These are phyloP conservation scores for Alternaria brassicicola DNA, from an alignment of 2,329 filamentous ascomycete genomes.

Conservation along the genomic window DNA sequence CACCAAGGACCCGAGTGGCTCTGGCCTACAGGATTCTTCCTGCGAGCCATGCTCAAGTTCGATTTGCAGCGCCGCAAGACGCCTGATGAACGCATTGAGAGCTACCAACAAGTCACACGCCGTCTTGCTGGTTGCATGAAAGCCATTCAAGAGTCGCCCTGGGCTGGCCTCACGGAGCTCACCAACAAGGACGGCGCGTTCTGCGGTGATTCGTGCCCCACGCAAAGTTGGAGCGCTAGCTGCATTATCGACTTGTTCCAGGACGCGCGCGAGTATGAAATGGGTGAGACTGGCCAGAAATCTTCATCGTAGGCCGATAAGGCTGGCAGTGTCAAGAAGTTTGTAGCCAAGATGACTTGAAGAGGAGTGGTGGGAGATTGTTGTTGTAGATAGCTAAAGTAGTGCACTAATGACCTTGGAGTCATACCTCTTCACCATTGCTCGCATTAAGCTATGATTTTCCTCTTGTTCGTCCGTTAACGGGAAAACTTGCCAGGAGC, in stretches of 20 bases:
- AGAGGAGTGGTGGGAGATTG: not conserved
- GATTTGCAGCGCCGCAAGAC: conserved; percentile 75
- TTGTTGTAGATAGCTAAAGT: conserved; percentile 2
- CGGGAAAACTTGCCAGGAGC: not conserved
- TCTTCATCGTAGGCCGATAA: not conserved
- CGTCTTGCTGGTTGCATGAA: conserved; percentile 83
- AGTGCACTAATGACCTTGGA: not conserved
- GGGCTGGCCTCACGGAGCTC: conserved; percentile 91
- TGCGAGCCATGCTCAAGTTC: conserved; percentile 89
- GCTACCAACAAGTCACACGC: conserved; percentile 91
- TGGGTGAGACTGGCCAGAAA: not conserved
- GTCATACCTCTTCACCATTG: too few species aligned
- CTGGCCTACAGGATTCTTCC: conserved; percentile 96
- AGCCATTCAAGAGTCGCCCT: conserved; percentile 77
- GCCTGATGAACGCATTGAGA: conserved; percentile 75
- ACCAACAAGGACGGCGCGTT: conserved; percentile 87
- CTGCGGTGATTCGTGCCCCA: conserved; percentile 91
- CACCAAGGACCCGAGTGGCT: conserved; percentile 98
- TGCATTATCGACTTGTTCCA: conserved; percentile 96
- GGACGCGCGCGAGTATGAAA: conserved; percentile 66
- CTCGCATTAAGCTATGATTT: not conserved
- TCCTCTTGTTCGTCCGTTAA: not conserved
- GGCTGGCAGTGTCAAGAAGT: not conserved
- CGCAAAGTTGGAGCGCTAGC: conserved; percentile 94
- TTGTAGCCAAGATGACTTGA: not conserved